Base-by-base conservation (phyloP, 176 grass and related monocot genomes). In the Raddia guianensis region DNA sequence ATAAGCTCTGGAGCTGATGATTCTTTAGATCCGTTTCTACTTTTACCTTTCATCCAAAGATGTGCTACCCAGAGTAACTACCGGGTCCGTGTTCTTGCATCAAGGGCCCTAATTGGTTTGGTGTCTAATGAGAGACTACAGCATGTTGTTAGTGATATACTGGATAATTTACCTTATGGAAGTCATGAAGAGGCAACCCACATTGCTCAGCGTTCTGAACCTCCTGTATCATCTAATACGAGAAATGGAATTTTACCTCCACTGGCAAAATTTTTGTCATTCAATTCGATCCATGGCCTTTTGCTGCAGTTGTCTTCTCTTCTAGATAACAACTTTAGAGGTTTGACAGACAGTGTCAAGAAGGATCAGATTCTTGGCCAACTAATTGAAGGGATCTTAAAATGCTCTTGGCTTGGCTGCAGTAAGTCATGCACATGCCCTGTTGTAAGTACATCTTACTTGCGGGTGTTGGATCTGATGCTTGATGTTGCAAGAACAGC, bases 1-100 rank as follows among this genome's bases (percentile, higher is more conserved):
- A 84, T 95, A 70, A 95, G 90, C 80, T 79, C 75, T 75, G 86
- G 78, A 86, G 81, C 81, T 72, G 90, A 94, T 73, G 92, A 93
- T 91, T 67, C 86, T 66, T 87, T 98, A 66, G 95, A 98, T 72
- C 95, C 95, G 33, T 98, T 91, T 83, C 83, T 90, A 73, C 89
- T 98, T 87, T 79, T 89, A 58, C 95, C 88, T 81, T 98, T 91
- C 85, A 95, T 98, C 55, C 90, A 89, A 76, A 94, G 60, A 83
- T 98, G 95, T 72, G 90, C 95, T 76, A 98, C 90, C 27, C 92
- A 98, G 82, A 98, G 82, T 85, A 95, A 98, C 82, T 89, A 93
- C 59, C 79, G 89, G 69, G 77, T 98, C 43, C 92, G 95, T 83
- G 82, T 98, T 71, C 88, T 98, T 73, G 88, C 95, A 72, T 98